Conservation (phyloP, 192 early-diverging fungal species). For the Entophlyctis helioformis region DNA sequence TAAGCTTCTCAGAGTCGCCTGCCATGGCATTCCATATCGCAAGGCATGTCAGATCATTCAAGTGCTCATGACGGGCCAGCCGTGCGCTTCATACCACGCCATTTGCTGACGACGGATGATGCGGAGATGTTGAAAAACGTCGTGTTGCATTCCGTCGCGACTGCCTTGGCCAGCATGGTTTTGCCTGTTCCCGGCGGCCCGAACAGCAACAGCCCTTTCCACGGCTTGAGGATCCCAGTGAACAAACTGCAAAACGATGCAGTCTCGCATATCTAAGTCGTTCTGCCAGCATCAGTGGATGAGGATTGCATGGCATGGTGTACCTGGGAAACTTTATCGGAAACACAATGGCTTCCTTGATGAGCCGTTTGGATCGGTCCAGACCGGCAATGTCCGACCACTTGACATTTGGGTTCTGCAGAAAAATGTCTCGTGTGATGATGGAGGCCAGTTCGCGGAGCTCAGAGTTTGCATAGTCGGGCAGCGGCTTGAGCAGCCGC, state of each 20-base stretch:
- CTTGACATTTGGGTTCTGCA: constrained; percentile 33
- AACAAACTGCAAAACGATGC: constrained; percentile 17
- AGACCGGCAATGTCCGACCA: constrained; percentile 41
- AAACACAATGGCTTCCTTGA: constrained; percentile 41
- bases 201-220: constrained; percentile 44
- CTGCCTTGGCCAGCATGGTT: constrained; percentile 45
- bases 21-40: too few relatives aligned
- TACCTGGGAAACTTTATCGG: constrained; percentile 34
- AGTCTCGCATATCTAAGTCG: not conserved
- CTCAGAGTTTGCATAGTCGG: constrained; percentile 29
- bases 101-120: constrained; percentile 41
- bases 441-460: constrained; percentile 33
- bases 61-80: too few relatives aligned
- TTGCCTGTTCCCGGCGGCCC: constrained; percentile 46
- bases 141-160: constrained; percentile 47
- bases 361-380: constrained; percentile 26
- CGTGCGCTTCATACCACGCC: constrained; percentile 29
- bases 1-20: constrained; percentile 42
- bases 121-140: constrained; percentile 50
- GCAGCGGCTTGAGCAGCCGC: constrained; percentile 36
- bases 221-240: constrained; percentile 35
- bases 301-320: too few relatives aligned
- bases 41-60: too few relatives aligned
- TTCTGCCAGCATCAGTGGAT: too few relatives aligned
- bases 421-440: constrained; percentile 38